Evolutionary conservation across 2,329 filamentous ascomycete genomes (phyloP).

Genomic region (Talaromyces verruculosus): DNA sequence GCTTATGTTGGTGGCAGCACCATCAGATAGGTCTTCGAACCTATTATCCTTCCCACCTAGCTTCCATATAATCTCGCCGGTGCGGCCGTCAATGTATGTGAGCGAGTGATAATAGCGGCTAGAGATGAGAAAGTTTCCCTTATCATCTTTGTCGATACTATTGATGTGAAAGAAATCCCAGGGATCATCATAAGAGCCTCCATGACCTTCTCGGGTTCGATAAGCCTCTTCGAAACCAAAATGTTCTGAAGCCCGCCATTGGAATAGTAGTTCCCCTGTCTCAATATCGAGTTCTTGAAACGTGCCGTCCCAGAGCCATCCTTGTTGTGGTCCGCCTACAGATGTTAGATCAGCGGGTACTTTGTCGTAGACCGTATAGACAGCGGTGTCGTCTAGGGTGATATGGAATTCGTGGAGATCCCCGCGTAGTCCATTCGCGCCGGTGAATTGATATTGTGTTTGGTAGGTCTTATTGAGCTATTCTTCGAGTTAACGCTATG

Average conservation of each 20-base stretch:
- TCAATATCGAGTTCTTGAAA: slow-evolving; percentile 51
- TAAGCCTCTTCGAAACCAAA: slow-evolving; percentile 32
- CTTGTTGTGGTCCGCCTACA: slow-evolving; percentile 37
- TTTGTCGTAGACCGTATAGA: slow-evolving; percentile 45
- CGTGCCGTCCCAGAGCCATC: slow-evolving; percentile 43
- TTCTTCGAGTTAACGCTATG: neutral
- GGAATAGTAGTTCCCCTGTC: slow-evolving; percentile 45
- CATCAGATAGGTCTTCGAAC: slow-evolving; percentile 17
- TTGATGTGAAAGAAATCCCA: slow-evolving; percentile 61
- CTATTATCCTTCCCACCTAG: slow-evolving; percentile 38
- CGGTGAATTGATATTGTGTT: slow-evolving; percentile 1
- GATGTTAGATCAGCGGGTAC: slow-evolving; percentile 40
- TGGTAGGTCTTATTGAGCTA: slow-evolving; percentile 15
- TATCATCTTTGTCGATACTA: slow-evolving; percentile 53
- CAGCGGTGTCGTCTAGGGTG: slow-evolving; percentile 43
- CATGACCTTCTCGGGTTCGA: slow-evolving; percentile 25
- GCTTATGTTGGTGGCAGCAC: slow-evolving; percentile 20
- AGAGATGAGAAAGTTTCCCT: slow-evolving; percentile 57
- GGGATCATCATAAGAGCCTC: slow-evolving; percentile 27
- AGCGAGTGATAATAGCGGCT: slow-evolving; percentile 52
- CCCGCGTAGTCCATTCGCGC: slow-evolving; percentile 17
- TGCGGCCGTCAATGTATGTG: slow-evolving; percentile 48
- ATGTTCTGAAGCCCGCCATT: slow-evolving; percentile 52
- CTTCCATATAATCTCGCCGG: slow-evolving; percentile 55
- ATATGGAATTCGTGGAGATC: slow-evolving; percentile 51